phyloP scores from a whole-genome alignment of 108 stramenopile species.

The Nitzschia sp. region DNA sequence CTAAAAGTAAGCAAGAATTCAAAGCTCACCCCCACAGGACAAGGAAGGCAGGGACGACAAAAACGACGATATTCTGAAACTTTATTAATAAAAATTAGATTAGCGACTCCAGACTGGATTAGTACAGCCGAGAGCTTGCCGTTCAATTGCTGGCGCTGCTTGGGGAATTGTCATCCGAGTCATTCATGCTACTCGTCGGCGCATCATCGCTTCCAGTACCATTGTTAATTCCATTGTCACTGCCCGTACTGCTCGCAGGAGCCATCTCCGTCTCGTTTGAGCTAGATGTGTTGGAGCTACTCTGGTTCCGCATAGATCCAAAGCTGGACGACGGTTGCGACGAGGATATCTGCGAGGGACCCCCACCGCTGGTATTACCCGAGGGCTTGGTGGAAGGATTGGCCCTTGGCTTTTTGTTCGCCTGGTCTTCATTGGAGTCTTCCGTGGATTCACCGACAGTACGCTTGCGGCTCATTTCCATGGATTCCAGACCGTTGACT shows the following conservation, averaged over 20 bases:
- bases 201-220: background rate
- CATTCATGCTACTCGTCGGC: background rate
- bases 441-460: background rate
- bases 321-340: background rate
- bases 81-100: too few relatives aligned
- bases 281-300: background rate
- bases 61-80: too few relatives aligned
- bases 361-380: background rate
- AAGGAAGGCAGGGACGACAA: too few relatives aligned
- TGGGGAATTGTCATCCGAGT: background rate
- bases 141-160: background rate
- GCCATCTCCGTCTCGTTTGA: background rate
- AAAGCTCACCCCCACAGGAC: too few relatives aligned
- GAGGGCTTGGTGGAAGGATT: background rate
- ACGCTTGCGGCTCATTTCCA: background rate
- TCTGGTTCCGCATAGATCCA: background rate
- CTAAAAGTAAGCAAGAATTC: too few relatives aligned
- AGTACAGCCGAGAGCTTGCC: too few relatives aligned
- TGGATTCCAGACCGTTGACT: background rate
- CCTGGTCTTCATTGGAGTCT: background rate
- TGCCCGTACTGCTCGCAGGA: background rate
- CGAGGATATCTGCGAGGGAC: background rate
- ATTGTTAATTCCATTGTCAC: background rate
- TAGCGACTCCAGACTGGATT: too few relatives aligned
- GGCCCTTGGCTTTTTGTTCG: background rate